These are phyloP conservation scores for Entomophthora muscae DNA, from an alignment of 371 early-diverging fungal species.

Conservation along the genomic window DNA sequence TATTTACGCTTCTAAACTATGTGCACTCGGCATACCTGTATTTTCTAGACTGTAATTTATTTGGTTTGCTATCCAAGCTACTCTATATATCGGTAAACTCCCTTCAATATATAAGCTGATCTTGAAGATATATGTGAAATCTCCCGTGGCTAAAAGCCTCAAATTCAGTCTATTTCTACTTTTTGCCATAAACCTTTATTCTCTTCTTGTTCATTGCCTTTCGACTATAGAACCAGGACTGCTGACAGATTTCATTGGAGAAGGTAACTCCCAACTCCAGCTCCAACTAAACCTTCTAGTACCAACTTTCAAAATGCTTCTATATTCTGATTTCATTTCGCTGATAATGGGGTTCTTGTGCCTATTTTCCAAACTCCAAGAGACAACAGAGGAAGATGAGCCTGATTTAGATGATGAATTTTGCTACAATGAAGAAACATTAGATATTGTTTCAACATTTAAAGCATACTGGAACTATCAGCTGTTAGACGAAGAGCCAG, in stretches of 20 bases:
- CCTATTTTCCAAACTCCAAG: neutral
- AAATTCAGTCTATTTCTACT: neutral
- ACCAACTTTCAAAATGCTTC: neutral
- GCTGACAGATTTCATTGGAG: neutral
- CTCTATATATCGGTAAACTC: neutral
- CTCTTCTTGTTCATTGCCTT: neutral
- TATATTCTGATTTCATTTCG: neutral
- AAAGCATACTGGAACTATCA: neutral
- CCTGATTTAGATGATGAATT: neutral
- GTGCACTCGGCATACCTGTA: neutral
- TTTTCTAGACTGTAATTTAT: neutral
- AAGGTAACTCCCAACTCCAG: neutral
- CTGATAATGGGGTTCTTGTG: neutral
- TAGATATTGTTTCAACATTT: neutral
- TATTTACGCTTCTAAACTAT: neutral
- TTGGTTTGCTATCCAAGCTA: neutral
- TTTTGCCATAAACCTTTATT: neutral
- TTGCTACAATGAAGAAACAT: neutral
- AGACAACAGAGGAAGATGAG: neutral
- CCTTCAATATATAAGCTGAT: neutral
- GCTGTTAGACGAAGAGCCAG: neutral
- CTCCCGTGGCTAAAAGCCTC: neutral
- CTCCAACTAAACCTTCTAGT: neutral
- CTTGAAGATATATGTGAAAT: neutral
- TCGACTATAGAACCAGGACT: neutral